A percentile compares a stretch with the other conserved stretches of the same genome.
Conservation (phyloP, 2,329 filamentous ascomycete species). For the Alternaria sp. region DNA sequence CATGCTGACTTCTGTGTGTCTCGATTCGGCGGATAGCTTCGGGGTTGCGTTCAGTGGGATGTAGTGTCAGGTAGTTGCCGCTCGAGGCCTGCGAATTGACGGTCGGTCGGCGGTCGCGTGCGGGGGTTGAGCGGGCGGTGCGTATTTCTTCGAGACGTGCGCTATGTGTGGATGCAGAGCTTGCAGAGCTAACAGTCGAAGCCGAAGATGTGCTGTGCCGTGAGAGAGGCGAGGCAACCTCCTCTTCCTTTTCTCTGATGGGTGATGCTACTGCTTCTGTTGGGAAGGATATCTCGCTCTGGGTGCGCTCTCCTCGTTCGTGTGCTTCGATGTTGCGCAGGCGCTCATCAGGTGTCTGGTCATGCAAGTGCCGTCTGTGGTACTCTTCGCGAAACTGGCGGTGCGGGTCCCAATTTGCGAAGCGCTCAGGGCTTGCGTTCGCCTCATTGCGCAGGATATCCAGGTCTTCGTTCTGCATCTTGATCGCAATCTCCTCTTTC, state of each 20-base stretch:
- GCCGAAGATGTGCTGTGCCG: slow-evolving; percentile 31
- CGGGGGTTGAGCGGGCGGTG: slow-evolving; percentile 27
- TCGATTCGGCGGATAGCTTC: slow-evolving; percentile 75
- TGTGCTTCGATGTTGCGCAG: slow-evolving; percentile 7
- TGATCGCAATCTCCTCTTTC: slow-evolving; percentile 1
- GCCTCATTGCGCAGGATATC: slow-evolving; percentile 37
- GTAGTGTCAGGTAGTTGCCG: slow-evolving; percentile 31
- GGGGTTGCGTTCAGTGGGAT: slow-evolving; percentile 66
- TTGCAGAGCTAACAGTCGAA: slow-evolving; percentile 26
- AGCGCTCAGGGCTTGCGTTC: slow-evolving; percentile 34
- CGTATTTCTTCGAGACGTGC: slow-evolving; percentile 38
- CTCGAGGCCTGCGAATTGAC: slow-evolving; percentile 25
- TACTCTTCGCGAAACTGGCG: slow-evolving; percentile 35
- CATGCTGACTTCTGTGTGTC: slow-evolving; percentile 74
- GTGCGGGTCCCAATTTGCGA: slow-evolving; percentile 39
- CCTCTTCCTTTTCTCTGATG: slow-evolving; percentile 17
- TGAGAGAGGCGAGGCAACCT: slow-evolving; percentile 29
- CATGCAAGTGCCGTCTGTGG: slow-evolving; percentile 23
- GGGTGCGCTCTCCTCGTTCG: slow-evolving; percentile 9
- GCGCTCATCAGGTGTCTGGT: slow-evolving; percentile 21
- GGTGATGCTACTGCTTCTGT: slow-evolving; percentile 17
- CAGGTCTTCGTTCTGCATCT: slow-evolving; percentile 42
- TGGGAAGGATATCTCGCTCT: slow-evolving; percentile 5
- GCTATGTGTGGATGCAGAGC: slow-evolving; percentile 18
- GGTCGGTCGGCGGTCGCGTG: slow-evolving; percentile 25